phyloP scores from a whole-genome alignment of 164 flowering plant species.

The Amborella trichopoda region DNA sequence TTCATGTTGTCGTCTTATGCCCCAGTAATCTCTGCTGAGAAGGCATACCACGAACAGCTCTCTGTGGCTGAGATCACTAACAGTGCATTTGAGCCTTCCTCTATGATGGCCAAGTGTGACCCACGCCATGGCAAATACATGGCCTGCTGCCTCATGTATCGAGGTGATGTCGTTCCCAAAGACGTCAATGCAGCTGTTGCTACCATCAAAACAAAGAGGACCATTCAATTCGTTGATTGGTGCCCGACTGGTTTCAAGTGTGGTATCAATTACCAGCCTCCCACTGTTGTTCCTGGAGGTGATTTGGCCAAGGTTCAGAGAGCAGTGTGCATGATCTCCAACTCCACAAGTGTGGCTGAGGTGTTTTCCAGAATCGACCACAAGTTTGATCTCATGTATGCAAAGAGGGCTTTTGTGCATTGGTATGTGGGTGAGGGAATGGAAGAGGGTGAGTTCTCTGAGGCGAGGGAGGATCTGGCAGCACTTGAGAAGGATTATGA shows the following conservation, averaged over 20 bases:
- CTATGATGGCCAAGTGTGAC: constrained; percentile 59
- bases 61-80: constrained; percentile 55
- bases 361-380: constrained; percentile 44
- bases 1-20: constrained; percentile 58
- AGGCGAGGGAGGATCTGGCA: constrained; percentile 53
- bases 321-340: constrained; percentile 45
- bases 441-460: constrained; percentile 68
- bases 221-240: constrained; percentile 57
- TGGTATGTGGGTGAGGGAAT: constrained; percentile 24
- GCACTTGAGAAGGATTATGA: constrained; percentile 59
- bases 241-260: constrained; percentile 58
- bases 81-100: constrained; percentile 47
- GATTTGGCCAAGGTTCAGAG: constrained; percentile 54
- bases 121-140: constrained; percentile 53
- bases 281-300: constrained; percentile 54
- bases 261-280: constrained; percentile 55
- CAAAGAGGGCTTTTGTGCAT: constrained; percentile 36
- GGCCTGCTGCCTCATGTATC: constrained; percentile 51
- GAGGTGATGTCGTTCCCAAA: constrained; percentile 55
- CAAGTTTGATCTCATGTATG: constrained; percentile 52
- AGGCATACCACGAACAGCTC: constrained; percentile 16
- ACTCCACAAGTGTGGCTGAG: constrained; percentile 44
- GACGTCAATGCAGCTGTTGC: constrained; percentile 56
- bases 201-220: constrained; percentile 53
- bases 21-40: constrained; percentile 46